Evolutionary conservation across 1,284 basidiomycete genomes (phyloP).

Genomic region (Pulveroboletus sp.): DNA sequence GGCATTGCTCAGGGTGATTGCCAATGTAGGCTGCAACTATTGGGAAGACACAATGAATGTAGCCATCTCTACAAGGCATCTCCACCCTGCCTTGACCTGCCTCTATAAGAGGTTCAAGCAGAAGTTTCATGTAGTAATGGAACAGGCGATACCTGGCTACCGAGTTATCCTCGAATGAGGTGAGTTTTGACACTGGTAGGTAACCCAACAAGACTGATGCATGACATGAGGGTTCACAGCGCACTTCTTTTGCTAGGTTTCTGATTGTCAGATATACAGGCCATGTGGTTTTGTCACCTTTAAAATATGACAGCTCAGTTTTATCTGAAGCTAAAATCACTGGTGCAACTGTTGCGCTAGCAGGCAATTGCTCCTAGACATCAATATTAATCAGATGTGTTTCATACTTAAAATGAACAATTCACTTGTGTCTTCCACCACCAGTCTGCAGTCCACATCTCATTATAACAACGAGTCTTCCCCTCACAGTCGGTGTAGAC

Average conservation of each 20-base stretch:
- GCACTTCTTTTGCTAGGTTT: slow-evolving; percentile 17
- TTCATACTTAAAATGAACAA: too few relatives aligned
- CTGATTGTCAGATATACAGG: slow-evolving; percentile 22
- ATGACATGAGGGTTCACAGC: background rate
- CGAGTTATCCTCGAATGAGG: background rate
- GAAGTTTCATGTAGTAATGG: slow-evolving; percentile 22
- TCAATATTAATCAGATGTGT: too few relatives aligned
- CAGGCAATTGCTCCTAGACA: too few relatives aligned
- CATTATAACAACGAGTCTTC: too few relatives aligned
- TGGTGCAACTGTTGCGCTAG: background rate
- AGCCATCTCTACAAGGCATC: slow-evolving; percentile 21
- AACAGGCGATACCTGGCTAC: slow-evolving; percentile 17
- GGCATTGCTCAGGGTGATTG: slow-evolving; percentile 7
- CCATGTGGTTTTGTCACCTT: slow-evolving; percentile 22
- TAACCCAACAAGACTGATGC: slow-evolving; percentile 18
- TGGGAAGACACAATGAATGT: slow-evolving; percentile 11
- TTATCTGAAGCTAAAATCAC: slow-evolving; percentile 18
- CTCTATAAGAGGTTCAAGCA: slow-evolving; percentile 7
- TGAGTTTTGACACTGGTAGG: slow-evolving; percentile 18
- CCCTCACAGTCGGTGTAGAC: too few relatives aligned
- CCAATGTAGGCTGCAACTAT: background rate
- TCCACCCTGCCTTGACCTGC: background rate
- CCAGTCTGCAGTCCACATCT: too few relatives aligned
- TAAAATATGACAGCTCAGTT: slow-evolving; percentile 10
- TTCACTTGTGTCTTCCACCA: too few relatives aligned